phyloP scores from a whole-genome alignment of 202 grass and related monocot genomes.

The Cymbopogon flexuosus region DNA sequence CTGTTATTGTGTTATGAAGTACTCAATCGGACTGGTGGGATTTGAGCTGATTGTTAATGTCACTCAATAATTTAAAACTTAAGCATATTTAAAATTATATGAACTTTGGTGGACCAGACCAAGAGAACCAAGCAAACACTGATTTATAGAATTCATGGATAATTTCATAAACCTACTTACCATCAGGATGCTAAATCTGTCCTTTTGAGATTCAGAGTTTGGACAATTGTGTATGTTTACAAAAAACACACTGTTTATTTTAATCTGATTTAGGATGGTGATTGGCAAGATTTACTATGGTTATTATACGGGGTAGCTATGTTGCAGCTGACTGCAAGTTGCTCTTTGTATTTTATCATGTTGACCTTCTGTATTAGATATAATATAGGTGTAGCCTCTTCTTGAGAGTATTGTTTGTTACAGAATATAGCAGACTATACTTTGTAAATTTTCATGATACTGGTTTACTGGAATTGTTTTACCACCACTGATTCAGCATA shows the following conservation, averaged over 20 bases:
- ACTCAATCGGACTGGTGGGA: background rate
- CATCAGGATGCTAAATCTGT: background rate
- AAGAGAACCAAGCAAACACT: background rate
- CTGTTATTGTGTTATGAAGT: background rate
- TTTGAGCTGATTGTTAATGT: background rate
- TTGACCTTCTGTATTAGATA: background rate
- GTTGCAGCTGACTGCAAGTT: background rate
- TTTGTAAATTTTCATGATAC: background rate
- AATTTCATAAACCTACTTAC: background rate
- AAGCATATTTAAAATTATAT: background rate
- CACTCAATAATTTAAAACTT: background rate
- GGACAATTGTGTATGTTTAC: background rate
- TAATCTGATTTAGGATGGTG: background rate
- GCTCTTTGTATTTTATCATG: background rate
- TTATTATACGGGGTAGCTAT: background rate
- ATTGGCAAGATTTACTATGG: background rate
- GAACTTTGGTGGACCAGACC: background rate
- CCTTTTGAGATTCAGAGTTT: background rate
- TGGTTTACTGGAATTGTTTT: background rate
- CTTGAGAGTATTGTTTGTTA: background rate
- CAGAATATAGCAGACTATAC: background rate
- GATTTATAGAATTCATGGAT: background rate
- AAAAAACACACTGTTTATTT: background rate
- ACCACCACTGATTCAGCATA: background rate
- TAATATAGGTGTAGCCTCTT: background rate